Evolutionary conservation across 495 filamentous ascomycete genomes (phyloP).

Genomic region (Ramalina peruviana): DNA sequence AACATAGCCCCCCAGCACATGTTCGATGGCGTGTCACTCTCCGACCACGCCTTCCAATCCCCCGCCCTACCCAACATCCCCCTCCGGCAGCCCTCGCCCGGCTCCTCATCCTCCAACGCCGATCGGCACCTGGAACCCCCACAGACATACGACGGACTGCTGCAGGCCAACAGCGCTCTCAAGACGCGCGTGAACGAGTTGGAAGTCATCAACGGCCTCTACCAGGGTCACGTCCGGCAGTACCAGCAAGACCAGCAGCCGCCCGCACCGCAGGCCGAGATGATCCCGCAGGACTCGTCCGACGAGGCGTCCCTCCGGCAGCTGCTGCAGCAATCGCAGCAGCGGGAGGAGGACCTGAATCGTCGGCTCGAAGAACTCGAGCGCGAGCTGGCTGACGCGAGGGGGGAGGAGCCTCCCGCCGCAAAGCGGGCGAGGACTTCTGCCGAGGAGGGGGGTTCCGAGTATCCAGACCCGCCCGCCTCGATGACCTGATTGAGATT

Average conservation of each 20-base stretch:
- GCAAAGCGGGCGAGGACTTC: conserved; percentile 25
- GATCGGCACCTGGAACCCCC: conserved; percentile 63
- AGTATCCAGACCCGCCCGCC: conserved; percentile 23
- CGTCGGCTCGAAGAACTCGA: conserved; percentile 70
- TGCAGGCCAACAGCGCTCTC: conserved; percentile 62
- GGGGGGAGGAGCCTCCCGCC: conserved; percentile 27
- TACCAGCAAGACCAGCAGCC: conserved; percentile 67
- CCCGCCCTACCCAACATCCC: conserved; percentile 37
- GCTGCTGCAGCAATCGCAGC: conserved; percentile 59
- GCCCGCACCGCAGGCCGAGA: conserved; percentile 44
- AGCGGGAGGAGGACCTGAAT: conserved; percentile 72
- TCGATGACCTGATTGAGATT: not conserved
- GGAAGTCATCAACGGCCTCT: conserved; percentile 91
- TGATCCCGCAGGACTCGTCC: conserved; percentile 36
- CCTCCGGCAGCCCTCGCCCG: conserved; percentile 51
- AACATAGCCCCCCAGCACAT: conserved; percentile 65
- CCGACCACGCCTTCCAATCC: conserved; percentile 48
- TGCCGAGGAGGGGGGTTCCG: conserved; percentile 29
- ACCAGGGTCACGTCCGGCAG: conserved; percentile 74
- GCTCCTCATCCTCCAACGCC: conserved; percentile 52
- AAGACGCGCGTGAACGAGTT: conserved; percentile 88
- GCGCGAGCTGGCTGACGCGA: conserved; percentile 36
- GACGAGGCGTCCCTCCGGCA: conserved; percentile 52
- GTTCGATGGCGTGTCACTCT: conserved; percentile 60
- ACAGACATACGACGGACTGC: conserved; percentile 65